These are phyloP conservation scores for Phytopythium sindhum DNA, from an alignment of 352 stramenopile species.

Conservation along the genomic window DNA sequence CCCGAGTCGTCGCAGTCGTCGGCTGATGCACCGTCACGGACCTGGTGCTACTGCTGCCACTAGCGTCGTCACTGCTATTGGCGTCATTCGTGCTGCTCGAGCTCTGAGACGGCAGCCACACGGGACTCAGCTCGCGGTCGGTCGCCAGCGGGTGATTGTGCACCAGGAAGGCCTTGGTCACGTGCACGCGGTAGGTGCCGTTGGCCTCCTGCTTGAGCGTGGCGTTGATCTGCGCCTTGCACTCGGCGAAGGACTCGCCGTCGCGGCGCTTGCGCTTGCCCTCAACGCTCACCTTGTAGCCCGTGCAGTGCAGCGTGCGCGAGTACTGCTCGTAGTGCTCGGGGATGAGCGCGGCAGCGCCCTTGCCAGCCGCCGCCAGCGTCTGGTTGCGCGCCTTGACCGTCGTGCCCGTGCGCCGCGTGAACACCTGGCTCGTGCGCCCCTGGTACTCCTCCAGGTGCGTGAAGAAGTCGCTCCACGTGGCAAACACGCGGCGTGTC, in stretches of 20 bases:
- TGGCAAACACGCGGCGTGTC: slow-evolving; percentile 17
- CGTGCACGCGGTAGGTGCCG: slow-evolving; percentile 20
- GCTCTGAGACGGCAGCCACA: not conserved
- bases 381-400: slow-evolving; percentile 33
- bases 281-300: slow-evolving; percentile 10
- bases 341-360: slow-evolving; percentile 10
- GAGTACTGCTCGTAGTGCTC: slow-evolving; percentile 31
- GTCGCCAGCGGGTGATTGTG: slow-evolving; percentile 27
- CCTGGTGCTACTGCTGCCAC: not conserved
- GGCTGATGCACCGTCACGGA: not conserved
- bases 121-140: not conserved
- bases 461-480: slow-evolving; percentile 25
- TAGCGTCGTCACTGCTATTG: not conserved
- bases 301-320: slow-evolving; percentile 25
- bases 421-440: slow-evolving; percentile 25
- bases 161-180: slow-evolving; percentile 21
- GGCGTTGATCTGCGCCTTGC: slow-evolving; percentile 30
- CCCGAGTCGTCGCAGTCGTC: not conserved
- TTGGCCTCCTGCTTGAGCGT: slow-evolving; percentile 22
- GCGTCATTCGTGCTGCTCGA: not conserved
- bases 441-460: slow-evolving; percentile 28
- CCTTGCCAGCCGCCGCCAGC: slow-evolving; percentile 14
- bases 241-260: slow-evolving; percentile 22
- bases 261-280: slow-evolving; percentile 15
- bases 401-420: slow-evolving; percentile 19